Conservation (phyloP, 306 rosid species). For the Citrullus mucosospermus region DNA sequence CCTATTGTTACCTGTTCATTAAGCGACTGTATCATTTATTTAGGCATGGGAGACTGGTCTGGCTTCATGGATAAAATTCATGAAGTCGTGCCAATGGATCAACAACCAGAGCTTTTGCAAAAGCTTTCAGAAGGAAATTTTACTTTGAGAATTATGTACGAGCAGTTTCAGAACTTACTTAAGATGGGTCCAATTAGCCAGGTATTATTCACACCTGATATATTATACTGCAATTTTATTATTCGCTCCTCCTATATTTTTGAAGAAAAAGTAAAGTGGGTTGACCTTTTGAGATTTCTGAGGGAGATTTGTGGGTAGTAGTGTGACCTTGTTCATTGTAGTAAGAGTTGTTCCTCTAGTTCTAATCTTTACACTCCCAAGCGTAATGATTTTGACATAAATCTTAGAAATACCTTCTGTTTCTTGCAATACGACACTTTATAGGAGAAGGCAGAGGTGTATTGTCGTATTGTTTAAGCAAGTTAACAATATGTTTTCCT, state of each 20-base stretch:
- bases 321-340: background rate
- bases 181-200: constrained; percentile 72
- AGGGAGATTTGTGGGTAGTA: background rate
- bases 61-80: constrained; percentile 83
- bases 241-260: background rate
- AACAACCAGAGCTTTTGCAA: constrained; percentile 74
- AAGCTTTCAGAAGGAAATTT: constrained; percentile 78
- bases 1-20: background rate
- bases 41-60: constrained; percentile 84
- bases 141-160: constrained; percentile 77
- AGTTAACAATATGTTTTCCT: background rate
- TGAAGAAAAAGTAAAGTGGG: background rate
- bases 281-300: background rate
- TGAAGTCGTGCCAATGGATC: constrained; percentile 91
- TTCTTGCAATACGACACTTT: background rate
- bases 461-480: background rate
- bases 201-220: constrained; percentile 25
- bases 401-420: background rate
- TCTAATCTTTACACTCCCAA: background rate
- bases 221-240: background rate
- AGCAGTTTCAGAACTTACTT: constrained; percentile 65
- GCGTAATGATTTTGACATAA: background rate
- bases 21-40: constrained; percentile 1
- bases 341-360: background rate
- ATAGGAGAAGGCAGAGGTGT: background rate